Evolutionary conservation across 768 basidiomycete species (phyloP).

Genomic region (Chalciporus pseudorubinellus): DNA sequence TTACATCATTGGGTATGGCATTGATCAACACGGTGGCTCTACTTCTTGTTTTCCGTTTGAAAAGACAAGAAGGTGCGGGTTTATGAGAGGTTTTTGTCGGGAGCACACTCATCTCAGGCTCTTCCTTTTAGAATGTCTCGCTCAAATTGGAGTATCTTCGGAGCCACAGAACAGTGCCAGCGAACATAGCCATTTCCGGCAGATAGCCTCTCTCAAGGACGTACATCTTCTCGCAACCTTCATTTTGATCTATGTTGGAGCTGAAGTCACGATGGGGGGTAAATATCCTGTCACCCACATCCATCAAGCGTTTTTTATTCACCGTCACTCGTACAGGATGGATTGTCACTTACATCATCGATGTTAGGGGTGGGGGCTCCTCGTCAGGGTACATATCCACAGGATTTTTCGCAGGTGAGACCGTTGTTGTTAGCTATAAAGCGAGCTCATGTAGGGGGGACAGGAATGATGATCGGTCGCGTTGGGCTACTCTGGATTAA

Average conservation of each 20-base stretch:
- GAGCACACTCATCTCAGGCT: too few species aligned
- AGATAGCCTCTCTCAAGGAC: constrained; percentile 41
- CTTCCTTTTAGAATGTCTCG: constrained; percentile 33
- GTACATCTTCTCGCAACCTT: constrained; percentile 49
- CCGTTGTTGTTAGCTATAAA: neutral
- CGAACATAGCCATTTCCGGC: constrained; percentile 42
- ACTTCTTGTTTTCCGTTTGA: constrained; percentile 56
- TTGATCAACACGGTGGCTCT: constrained; percentile 52
- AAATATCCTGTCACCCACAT: neutral
- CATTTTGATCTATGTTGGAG: constrained; percentile 47
- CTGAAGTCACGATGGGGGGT: constrained; percentile 53
- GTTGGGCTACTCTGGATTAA: constrained; percentile 30
- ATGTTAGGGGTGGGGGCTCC: constrained; percentile 42
- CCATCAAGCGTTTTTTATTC: neutral
- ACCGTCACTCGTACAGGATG: constrained; percentile 41
- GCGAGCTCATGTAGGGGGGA: neutral
- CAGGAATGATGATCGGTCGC: constrained; percentile 31
- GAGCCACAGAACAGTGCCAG: constrained; percentile 17
- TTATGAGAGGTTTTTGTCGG: too few species aligned
- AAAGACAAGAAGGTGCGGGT: constrained; percentile 59
- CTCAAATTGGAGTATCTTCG: constrained; percentile 33
- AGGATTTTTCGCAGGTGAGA: constrained; percentile 34
- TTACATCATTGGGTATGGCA: constrained; percentile 63
- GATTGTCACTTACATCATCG: constrained; percentile 60
- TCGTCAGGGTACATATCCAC: constrained; percentile 48